Base-by-base conservation (phyloP, 495 filamentous ascomycete genomes). In the Staphylotrichum tortipilum region DNA sequence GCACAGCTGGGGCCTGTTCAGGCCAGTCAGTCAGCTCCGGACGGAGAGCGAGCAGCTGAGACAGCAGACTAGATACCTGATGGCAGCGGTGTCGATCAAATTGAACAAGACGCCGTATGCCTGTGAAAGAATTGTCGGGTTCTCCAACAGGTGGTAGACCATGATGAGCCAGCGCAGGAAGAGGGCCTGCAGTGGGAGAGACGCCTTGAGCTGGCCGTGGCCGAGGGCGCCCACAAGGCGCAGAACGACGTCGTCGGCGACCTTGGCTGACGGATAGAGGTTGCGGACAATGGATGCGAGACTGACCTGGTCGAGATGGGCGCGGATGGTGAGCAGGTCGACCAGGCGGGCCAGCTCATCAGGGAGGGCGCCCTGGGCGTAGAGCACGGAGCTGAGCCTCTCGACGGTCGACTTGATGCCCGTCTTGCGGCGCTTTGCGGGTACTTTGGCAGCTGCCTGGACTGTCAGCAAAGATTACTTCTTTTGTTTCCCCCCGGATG, bases 101-200 rank as follows among this genome's bases (percentile, higher is more conserved):
- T 87, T 88, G 61, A 95, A 95, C 7, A 95, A 64, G 11, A 92
- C 78, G 0, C 79, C 75, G 61, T 94, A 95, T 2, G 86, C 64
- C 37, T 78, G 84, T 0, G 82, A 82, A 24, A 95, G 64, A 14
- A 83, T 69, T 3, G 65, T 61, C 24, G 74, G 73, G 34, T 86
- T 82, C 34, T 88, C 80, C 14, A 94, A 65, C 39, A 85, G 61
- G 50, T 88, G 83, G 56, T 92, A 83, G 7, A 88, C 74, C 69
- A 88, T 79, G 23, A 89, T 74, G 38, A 95, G 70, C 89, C 89
- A 95, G 70, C 78, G 80, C 41, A 94, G 68, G 21, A 94, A 70
- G 40, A 79, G 68, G 26, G 76, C 76, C 61, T 83, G 89, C 4
- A 82, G 82, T 34, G 75, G 68, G n/a, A 79, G 73, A 12, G 81